Evolutionary conservation across 2,329 filamentous ascomycete genomes (phyloP), one percentile per base, ranked within the genome.

Genomic region (Fusarium sp.): DNA sequence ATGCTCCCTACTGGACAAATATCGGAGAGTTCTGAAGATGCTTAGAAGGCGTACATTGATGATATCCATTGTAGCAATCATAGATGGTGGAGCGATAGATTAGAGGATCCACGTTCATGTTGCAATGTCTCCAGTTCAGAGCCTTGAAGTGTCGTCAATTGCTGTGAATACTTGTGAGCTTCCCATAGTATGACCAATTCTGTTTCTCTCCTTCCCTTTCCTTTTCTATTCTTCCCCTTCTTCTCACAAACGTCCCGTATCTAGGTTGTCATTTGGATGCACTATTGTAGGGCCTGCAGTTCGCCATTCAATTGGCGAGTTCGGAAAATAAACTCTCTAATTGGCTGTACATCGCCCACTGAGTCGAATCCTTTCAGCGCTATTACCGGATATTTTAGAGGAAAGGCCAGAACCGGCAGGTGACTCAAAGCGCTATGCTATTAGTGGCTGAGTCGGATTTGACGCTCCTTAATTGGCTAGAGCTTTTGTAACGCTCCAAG

Each of bases 1-100:
- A 74, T 75, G 59, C 57, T 79, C 9, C 53, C 44, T 1, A 16
- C 75, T 69, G 1, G 57, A 65, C 18, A 42, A 23, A 26, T 13
- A 11, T 23, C 33, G 6, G 31, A 55, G 3, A 49, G 26, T 12
- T 30, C 31, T 30, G 42, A 55, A n/a, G 7, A 4, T 8, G 3
- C 3, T 23, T 20, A 9, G n/a, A 28, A 9, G 18, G 16, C 9
- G 5, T 1, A 8, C 6, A 3, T 28, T 30, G 23, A 23, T 44
- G 5, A 3, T 18, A 16, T 38, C 36, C 8, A 15, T 16, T 5
- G 6, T 44, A 18, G 4, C 28, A n/a, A 18, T 3, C 7, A 31
- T 45, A 18, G 5, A n/a, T 31, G n/a, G 16, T 1, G 8, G 16
- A 30, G 30, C 3, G 8, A 30, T 30, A 30, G 30, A 30, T 30